These are phyloP conservation scores for Paraphaeosphaeria sporulosa DNA, from an alignment of 2,329 filamentous ascomycete species.

Conservation along the genomic window DNA sequence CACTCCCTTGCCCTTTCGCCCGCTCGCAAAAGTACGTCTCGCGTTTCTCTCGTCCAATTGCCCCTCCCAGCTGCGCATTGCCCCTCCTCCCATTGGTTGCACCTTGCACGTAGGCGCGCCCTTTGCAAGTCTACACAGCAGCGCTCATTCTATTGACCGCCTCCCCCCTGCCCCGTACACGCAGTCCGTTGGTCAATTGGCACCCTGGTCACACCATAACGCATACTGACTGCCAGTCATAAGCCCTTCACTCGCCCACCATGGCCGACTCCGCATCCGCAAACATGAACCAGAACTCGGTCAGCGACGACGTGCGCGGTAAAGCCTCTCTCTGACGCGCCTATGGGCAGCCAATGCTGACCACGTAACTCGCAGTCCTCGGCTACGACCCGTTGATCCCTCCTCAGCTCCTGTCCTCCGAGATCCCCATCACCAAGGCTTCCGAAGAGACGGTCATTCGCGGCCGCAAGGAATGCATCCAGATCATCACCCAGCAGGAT, in stretches of 20 bases:
- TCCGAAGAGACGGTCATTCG: conserved; percentile 74
- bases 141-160: conserved; percentile 6
- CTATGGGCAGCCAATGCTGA: conserved; percentile 4
- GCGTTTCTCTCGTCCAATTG: background rate
- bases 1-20: background rate
- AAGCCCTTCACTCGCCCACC: conserved; percentile 16
- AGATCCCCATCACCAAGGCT: conserved; percentile 72
- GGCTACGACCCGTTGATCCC: conserved; percentile 94
- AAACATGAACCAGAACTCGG: conserved; percentile 43
- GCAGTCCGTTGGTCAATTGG: background rate
- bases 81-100: conserved; percentile 6
- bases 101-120: background rate
- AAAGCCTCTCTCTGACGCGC: conserved; percentile 22
- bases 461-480: conserved; percentile 72
- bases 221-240: conserved; percentile 14
- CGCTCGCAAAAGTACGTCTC: background rate
- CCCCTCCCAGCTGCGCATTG: conserved; percentile 5
- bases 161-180: background rate
- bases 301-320: conserved; percentile 63
- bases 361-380: conserved; percentile 67
- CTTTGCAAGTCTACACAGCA: background rate
- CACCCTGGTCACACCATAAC: background rate
- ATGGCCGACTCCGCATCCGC: conserved; percentile 20
- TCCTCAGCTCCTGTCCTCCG: conserved; percentile 83
- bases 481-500: conserved; percentile 78